phyloP scores from a whole-genome alignment of 2,329 filamentous ascomycete genomes.

The Leptographium procerum region DNA sequence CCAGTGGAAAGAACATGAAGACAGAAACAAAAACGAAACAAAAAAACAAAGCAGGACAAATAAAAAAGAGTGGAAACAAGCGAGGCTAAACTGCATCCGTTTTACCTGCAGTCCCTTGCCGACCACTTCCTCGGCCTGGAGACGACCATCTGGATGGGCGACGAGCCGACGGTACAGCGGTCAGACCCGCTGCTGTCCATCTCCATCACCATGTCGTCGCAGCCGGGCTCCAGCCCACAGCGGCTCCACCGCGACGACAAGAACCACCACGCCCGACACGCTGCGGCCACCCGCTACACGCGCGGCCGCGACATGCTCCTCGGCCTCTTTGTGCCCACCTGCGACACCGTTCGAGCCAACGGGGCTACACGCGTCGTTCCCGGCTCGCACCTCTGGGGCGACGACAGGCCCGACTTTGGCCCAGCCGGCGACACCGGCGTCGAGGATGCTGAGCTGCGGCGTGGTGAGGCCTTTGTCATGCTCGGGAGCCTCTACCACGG shows the following conservation, averaged over 20 bases:
- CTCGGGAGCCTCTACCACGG: conserved; percentile 4
- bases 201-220: conserved; percentile 5
- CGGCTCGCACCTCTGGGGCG: conserved; percentile 6
- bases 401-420: conserved; percentile 4
- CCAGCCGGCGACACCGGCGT: neutral
- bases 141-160: conserved; percentile 1
- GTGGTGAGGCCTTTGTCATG: conserved; percentile 5
- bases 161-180: neutral
- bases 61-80: neutral
- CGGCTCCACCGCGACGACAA: conserved; percentile 6
- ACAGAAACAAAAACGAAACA: neutral
- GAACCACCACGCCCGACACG: conserved; percentile 4
- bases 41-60: no score
- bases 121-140: conserved; percentile 1
- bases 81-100: neutral
- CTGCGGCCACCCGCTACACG: neutral
- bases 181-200: conserved; percentile 6
- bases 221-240: neutral
- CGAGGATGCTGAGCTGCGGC: neutral
- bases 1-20: no score
- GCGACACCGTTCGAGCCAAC: conserved; percentile 3
- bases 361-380: conserved; percentile 4
- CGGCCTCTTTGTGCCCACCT: conserved; percentile 4
- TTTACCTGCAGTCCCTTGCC: neutral
- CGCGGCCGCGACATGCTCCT: conserved; percentile 4